Base-by-base conservation (phyloP, 257 asterid species). In the Hygrophila difformis region DNA sequence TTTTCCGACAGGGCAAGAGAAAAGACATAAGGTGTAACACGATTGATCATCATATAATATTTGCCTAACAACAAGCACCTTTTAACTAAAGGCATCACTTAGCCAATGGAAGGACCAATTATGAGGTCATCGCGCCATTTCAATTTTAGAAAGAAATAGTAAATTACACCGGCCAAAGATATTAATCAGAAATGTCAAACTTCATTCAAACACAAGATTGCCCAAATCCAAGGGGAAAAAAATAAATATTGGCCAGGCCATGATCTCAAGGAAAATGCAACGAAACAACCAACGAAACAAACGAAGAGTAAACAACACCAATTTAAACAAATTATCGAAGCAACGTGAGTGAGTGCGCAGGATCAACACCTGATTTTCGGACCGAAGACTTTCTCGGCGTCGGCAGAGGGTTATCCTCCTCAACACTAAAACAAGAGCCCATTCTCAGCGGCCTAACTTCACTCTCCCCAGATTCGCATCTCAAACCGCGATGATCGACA, bases 361-460 rank as follows among this genome's bases (percentile, higher is more conserved):
- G 44, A 46, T 23, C 18, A 38, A 41, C 53, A 67, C 79, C 74
- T 39, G 77, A 62, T 50, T 39, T 55, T 3, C 41, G 39, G 34
- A 55, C 49, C 8, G 70, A 58, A 59, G 63, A 54, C 63, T 62
- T 72, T 42, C 47, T 53, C 37, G 50, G 65, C n/a, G 54, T 62
- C 9, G 26, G 68, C 49, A 44, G 63, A 39, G 47, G 65, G 18
- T 57, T 45, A 49, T 58, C 83, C 55, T 78, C 87, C 51, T 82
- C 93, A 55, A 71, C 64, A 46, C 96, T 87, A 4, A 82, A 34
- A 60, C 96, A 87, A 55, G 89, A 66, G 31, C 96, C 96, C 96
- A 87, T 87, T 58, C 52, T 21, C n/a, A 44, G 24, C 2, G 2
- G 6, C 48, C 36, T 46, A 55, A 51, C 39, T 36, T 46, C 73